A percentile compares a stretch with the other conserved stretches of the same genome.
Evolutionary conservation across 768 basidiomycete species (phyloP).

Genomic region (Crassisporium funariophilum): DNA sequence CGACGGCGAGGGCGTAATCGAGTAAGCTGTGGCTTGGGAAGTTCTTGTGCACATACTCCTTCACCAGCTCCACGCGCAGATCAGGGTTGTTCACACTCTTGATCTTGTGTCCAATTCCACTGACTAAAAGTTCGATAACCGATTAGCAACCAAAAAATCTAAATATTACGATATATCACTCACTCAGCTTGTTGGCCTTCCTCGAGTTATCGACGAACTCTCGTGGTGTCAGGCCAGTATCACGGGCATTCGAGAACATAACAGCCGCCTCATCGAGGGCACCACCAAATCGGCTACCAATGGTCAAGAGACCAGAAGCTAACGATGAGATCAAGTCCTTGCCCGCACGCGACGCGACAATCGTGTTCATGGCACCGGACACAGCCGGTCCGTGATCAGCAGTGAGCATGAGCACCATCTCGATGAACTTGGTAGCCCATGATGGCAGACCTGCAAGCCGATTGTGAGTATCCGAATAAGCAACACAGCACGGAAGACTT

Average conservation of each 20-base stretch:
- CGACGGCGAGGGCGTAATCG: slow-evolving; percentile 94
- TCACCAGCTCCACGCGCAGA: slow-evolving; percentile 89
- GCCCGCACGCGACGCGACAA: slow-evolving; percentile 98
- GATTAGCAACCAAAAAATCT: slow-evolving; percentile 8
- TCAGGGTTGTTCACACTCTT: slow-evolving; percentile 98
- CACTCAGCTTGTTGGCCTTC: slow-evolving; percentile 92
- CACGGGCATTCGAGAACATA: slow-evolving; percentile 93
- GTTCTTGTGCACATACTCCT: slow-evolving; percentile 93
- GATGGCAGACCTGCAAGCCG: slow-evolving; percentile 61
- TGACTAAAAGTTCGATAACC: slow-evolving; percentile 50
- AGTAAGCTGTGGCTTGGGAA: slow-evolving; percentile 94
- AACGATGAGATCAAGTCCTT: slow-evolving; percentile 98
- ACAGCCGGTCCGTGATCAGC: slow-evolving; percentile 98
- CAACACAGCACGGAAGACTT: slow-evolving; percentile 23
- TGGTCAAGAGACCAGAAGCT: slow-evolving; percentile 94
- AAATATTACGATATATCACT: slow-evolving; percentile 29
- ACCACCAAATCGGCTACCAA: slow-evolving; percentile 98
- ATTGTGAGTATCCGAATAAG: slow-evolving; percentile 1
- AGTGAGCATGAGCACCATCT: slow-evolving; percentile 99
- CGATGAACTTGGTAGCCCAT: slow-evolving; percentile 98
- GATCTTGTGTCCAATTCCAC: slow-evolving; percentile 99
- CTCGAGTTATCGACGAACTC: slow-evolving; percentile 96
- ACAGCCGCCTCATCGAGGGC: slow-evolving; percentile 95
- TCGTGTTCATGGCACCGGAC: slow-evolving; percentile 99
- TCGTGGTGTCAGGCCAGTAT: slow-evolving; percentile 92